These are phyloP conservation scores for Blepharisma japonicum DNA, from an alignment of 73 alveolate genomes.

Conservation along the genomic window DNA sequence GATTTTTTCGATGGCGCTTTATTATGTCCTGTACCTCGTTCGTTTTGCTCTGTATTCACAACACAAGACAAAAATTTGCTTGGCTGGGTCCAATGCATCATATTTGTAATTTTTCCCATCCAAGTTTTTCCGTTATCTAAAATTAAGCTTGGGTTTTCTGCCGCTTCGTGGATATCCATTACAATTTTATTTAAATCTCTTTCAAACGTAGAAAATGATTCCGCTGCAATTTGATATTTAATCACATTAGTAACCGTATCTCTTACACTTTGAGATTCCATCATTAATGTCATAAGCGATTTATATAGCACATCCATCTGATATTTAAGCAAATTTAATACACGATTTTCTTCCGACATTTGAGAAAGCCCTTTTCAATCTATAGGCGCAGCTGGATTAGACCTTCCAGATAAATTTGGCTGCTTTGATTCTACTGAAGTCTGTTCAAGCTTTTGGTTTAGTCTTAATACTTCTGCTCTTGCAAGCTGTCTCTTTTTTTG, in stretches of 20 bases:
- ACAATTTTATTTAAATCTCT: not conserved
- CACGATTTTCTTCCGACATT: too few species aligned
- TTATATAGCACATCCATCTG: not conserved
- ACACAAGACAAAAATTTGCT: constrained; percentile 7
- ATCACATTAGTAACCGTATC: not conserved
- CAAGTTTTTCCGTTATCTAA: not conserved
- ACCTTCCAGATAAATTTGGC: too few species aligned
- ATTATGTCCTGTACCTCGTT: not conserved
- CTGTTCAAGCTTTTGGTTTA: not conserved
- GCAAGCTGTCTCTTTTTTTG: not conserved
- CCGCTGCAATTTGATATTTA: not conserved
- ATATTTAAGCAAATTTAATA: not conserved
- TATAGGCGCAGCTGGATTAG: too few species aligned
- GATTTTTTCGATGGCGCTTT: too few species aligned
- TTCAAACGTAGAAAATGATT: not conserved
- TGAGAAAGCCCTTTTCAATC: too few species aligned
- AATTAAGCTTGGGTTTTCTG: not conserved
- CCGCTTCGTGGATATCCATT: not conserved
- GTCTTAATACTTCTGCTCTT: not conserved
- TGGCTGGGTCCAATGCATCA: not conserved
- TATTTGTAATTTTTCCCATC: not conserved
- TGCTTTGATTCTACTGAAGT: not conserved
- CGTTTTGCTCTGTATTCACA: constrained; percentile 27
- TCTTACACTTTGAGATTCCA: not conserved
- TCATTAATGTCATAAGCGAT: not conserved